These are phyloP conservation scores for Articulospora tetracladia DNA, from an alignment of 495 filamentous ascomycete genomes.

Conservation along the genomic window DNA sequence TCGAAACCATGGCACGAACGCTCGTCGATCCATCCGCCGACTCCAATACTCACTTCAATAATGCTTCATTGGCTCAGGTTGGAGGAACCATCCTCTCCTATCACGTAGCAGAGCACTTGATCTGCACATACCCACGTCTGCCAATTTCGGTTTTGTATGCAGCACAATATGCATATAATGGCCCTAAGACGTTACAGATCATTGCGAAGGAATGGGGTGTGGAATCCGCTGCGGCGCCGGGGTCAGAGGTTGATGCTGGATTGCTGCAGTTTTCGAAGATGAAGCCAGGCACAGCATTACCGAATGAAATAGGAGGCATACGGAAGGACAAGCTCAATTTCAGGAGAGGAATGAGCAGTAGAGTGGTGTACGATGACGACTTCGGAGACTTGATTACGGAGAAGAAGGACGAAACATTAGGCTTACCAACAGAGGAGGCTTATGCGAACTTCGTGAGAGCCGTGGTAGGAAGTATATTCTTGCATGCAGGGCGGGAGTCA, in stretches of 20 bases:
- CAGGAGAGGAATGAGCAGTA: constrained; percentile 65
- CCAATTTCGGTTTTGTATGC: constrained; percentile 78
- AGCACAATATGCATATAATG: constrained; percentile 78
- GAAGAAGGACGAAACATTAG: constrained; percentile 17
- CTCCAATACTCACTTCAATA: constrained; percentile 69
- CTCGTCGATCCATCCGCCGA: constrained; percentile 85
- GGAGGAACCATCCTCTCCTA: constrained; percentile 80
- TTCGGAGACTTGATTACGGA: constrained; percentile 56
- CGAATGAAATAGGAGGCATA: constrained; percentile 20
- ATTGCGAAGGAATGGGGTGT: constrained; percentile 86
- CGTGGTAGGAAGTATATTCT: constrained; percentile 76
- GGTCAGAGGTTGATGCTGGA: constrained; percentile 88
- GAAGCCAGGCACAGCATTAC: constrained; percentile 45
- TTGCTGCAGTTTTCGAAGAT: constrained; percentile 75
- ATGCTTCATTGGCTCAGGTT: constrained; percentile 73
- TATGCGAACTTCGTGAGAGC: constrained; percentile 71
- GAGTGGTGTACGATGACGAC: constrained; percentile 73
- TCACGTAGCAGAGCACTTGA: constrained; percentile 81
- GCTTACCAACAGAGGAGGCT: constrained; percentile 37
- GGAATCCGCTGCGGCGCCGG: constrained; percentile 75
- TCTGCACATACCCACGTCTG: constrained; percentile 84
- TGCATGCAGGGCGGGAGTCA: constrained; percentile 67
- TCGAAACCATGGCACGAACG: constrained; percentile 80
- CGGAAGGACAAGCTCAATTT: constrained; percentile 50
- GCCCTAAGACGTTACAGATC: constrained; percentile 61